Conservation (phyloP, 2,329 filamentous ascomycete genomes). For the Alternaria panax region DNA sequence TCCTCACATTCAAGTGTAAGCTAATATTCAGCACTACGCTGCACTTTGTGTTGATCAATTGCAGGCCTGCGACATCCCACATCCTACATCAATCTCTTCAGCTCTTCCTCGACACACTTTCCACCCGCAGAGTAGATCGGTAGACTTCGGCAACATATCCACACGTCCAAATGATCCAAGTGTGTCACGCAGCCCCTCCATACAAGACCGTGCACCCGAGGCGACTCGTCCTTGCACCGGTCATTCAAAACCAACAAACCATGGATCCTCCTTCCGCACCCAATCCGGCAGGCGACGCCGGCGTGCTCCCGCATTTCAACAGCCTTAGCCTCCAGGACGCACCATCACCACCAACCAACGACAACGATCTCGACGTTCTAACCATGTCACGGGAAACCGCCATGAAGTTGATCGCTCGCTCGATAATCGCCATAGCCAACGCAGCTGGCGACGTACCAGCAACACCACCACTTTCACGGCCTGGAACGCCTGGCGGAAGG, state of each 20-base stretch:
- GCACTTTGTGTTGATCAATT: conserved; percentile 3
- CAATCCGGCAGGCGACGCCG: conserved; percentile 52
- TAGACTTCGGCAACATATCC: conserved; percentile 34
- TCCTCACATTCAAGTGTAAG: conserved; percentile 15
- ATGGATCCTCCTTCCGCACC: conserved; percentile 49
- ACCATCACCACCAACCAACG: conserved; percentile 50
- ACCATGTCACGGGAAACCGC: conserved; percentile 75
- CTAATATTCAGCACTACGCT: not conserved
- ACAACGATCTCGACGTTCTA: conserved; percentile 70
- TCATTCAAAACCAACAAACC: conserved; percentile 25
- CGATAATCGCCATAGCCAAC: conserved; percentile 66
- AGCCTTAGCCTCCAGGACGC: conserved; percentile 44
- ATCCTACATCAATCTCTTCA: conserved; percentile 2
- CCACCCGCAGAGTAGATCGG: conserved; percentile 20
- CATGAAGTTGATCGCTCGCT: conserved; percentile 76
- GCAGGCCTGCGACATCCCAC: not conserved
- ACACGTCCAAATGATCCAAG: conserved; percentile 43
- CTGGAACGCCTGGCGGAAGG: conserved; percentile 61
- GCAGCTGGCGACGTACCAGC: conserved; percentile 80
- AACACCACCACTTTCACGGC: conserved; percentile 73
- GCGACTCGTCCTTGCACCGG: conserved; percentile 36
- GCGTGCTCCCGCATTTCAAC: conserved; percentile 48
- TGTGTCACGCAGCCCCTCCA: conserved; percentile 41
- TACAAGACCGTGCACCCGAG: conserved; percentile 40
- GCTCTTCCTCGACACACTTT: conserved; percentile 11